A percentile compares a stretch with the other conserved stretches of the same genome.
Conservation (phyloP, 495 filamentous ascomycete species). For the Trichodelitschia bisporula region DNA sequence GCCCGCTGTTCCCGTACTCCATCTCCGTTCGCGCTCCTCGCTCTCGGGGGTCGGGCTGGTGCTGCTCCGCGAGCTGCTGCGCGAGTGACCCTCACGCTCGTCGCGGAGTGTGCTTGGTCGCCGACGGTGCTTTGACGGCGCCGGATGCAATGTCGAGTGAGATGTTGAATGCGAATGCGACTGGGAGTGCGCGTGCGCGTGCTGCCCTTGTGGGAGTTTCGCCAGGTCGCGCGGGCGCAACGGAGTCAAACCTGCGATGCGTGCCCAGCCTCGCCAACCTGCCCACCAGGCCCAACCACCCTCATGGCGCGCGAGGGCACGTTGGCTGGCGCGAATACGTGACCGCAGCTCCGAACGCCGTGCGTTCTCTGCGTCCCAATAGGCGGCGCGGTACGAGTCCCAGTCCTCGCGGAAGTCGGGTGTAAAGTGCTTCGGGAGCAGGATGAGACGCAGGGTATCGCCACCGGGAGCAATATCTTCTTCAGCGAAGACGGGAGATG, state of each 20-base stretch:
- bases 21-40: slow-evolving; percentile 6
- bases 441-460: slow-evolving; percentile 68
- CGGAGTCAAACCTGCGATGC: no score
- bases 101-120: no score
- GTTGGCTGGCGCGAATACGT: slow-evolving; percentile 37
- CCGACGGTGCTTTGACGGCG: no score
- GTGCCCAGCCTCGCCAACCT: slow-evolving; percentile 34
- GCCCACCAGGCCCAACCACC: slow-evolving; percentile 68
- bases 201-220: background rate
- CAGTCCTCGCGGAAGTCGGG: slow-evolving; percentile 92
- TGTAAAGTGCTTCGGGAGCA: slow-evolving; percentile 86
- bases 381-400: slow-evolving; percentile 80
- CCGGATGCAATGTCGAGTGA: no score
- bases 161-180: no score
- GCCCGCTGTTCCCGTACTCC: slow-evolving; percentile 10
- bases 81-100: no score
- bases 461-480: slow-evolving; percentile 79
- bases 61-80: background rate
- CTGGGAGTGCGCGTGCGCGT: no score
- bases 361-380: slow-evolving; percentile 94
- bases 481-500: slow-evolving; percentile 15
- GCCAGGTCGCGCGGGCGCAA: no score
- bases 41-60: background rate
- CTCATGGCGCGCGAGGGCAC: slow-evolving; percentile 35
- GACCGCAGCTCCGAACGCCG: slow-evolving; percentile 46